These are phyloP conservation scores for Colletotrichum musicola DNA, from an alignment of 2,329 filamentous ascomycete species.

Conservation along the genomic window DNA sequence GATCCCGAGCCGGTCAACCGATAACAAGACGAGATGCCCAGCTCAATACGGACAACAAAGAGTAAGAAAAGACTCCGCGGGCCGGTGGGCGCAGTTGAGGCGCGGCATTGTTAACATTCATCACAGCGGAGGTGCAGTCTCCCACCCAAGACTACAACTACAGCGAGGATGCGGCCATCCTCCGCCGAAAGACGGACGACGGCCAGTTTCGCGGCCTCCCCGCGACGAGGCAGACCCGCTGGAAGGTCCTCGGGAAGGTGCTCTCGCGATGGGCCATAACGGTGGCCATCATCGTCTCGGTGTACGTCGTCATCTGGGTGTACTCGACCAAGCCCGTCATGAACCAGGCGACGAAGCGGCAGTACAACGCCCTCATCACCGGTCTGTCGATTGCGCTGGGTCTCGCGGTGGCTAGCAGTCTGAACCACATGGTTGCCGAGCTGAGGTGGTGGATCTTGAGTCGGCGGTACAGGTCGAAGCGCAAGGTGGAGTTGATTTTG, in stretches of 20 bases:
- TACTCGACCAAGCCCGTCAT: conserved; percentile 48
- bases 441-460: conserved; percentile 61
- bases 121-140: neutral
- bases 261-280: conserved; percentile 46
- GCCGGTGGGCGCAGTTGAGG: too few species aligned
- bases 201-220: conserved; percentile 27
- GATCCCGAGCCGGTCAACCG: too few species aligned
- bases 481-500: conserved; percentile 54
- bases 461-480: conserved; percentile 49
- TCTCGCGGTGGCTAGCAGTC: conserved; percentile 55
- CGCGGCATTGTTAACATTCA: neutral
- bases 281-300: conserved; percentile 43
- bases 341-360: conserved; percentile 50
- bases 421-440: conserved; percentile 58
- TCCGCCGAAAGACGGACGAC: conserved; percentile 19
- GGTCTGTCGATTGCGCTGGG: conserved; percentile 57
- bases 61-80: neutral
- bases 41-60: neutral
- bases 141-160: conserved; percentile 12
- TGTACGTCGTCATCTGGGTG: conserved; percentile 46
- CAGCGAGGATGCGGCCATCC: conserved; percentile 29
- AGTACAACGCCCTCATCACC: conserved; percentile 59
- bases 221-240: neutral
- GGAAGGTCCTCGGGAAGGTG: conserved; percentile 21
- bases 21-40: too few species aligned